Percentiles rank a stretch among this genome's conserved stretches.
Conservation (phyloP, 805 yeast genomes). For the Candida vaughaniae region DNA sequence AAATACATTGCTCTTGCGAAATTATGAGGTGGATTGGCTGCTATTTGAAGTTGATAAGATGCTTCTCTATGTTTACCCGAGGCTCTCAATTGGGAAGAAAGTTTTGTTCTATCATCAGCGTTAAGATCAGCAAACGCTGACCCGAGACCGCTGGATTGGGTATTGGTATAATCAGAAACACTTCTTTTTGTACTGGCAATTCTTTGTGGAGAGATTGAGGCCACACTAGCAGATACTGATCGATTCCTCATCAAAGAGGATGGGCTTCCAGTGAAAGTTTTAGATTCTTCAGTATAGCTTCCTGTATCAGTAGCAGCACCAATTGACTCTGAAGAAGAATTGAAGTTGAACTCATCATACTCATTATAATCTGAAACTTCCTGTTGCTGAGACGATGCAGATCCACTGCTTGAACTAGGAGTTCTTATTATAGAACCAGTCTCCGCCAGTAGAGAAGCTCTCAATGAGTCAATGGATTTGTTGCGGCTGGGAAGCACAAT, state of each 20-base stretch:
- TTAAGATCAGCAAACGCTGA: constrained; percentile 16
- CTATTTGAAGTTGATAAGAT: constrained; percentile 62
- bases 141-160: constrained; percentile 9
- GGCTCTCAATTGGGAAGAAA: constrained; percentile 51
- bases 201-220: not conserved
- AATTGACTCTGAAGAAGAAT: constrained; percentile 15
- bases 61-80: constrained; percentile 66
- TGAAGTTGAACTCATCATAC: constrained; percentile 17
- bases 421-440: not conserved
- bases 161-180: constrained; percentile 9
- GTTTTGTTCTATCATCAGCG: constrained; percentile 35
- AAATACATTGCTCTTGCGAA: constrained; percentile 61
- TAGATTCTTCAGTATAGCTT: no score
- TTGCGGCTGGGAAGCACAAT: constrained; percentile 21
- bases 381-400: not conserved
- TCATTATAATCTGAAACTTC: constrained; percentile 5
- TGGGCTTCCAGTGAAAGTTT: no score
- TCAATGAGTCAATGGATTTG: constrained; percentile 24
- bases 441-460: constrained; percentile 6
- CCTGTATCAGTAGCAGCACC: constrained; percentile 1
- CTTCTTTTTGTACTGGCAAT: constrained; percentile 6
- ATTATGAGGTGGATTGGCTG: constrained; percentile 59
- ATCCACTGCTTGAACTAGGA: not conserved
- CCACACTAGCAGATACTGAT: constrained; percentile 5
- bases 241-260: constrained; percentile 1